Evolutionary conservation across 2,329 filamentous ascomycete genomes (phyloP), one percentile per base, ranked within the genome.

Genomic region (Diaporthe aspalathi): DNA sequence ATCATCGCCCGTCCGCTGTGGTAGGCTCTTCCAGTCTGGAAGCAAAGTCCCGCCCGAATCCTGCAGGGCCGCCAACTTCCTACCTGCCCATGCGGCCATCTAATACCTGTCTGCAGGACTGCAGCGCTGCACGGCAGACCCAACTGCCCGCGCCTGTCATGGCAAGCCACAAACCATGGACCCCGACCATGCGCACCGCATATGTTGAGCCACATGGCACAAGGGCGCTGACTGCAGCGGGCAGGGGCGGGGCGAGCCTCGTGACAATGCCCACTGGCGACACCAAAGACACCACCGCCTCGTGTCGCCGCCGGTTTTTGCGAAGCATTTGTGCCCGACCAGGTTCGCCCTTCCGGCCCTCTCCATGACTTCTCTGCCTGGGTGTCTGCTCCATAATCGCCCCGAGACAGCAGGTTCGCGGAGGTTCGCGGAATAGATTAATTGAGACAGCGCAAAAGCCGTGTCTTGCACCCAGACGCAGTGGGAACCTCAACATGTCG

Each of bases 11-110:
- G 49, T 52, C 49, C 22, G n/a, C 14, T 9, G 32, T 35, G 32
- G 32, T 35, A 17, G n/a, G 12, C 35, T 8, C 35, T 7, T 12
- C 11, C 35, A n/a, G 14, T 22, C 9, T 24, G 29, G 12, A 14
- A 38, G 29, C 43, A 38, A 5, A 12, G n/a, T 50, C 40, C n/a
- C 29, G 29, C 22, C 60, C 45, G 29, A 38, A 49, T 29, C 27
- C 12, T 38, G 60, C 60, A 65, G 60, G 20, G 60, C 32, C 29
- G n/a, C 60, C n/a, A 49, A n/a, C 32, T 8, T 32, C 5, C 32
- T 32, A 38, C 35, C 35, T 38, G n/a, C 60, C 20, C 60, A 50
- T 65, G 60, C 60, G 38, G 60, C 38, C 60, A 65, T 63, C 60
- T 49, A 63, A 63, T 63, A 63, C 49, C 60, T 63, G 60, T 14